Percentiles rank a stretch among this genome's conserved stretches.
Evolutionary conservation across 2,329 filamentous ascomycete genomes (phyloP).

Genomic region (Dactylellina haptotyla): DNA sequence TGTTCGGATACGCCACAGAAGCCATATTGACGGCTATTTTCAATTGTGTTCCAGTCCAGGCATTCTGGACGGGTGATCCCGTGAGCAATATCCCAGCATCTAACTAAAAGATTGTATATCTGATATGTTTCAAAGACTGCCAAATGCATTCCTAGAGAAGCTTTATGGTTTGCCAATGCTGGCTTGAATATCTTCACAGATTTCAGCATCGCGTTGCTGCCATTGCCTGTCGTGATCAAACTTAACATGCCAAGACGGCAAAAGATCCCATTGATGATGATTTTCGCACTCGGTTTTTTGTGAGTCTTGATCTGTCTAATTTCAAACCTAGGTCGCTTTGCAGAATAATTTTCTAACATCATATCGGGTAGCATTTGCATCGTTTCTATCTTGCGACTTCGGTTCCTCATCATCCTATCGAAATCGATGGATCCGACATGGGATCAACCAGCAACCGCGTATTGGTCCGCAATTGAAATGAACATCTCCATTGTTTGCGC

Average conservation of each 20-base stretch:
- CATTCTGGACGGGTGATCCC: constrained; percentile 57
- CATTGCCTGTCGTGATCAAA: constrained; percentile 64
- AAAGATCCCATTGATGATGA: constrained; percentile 63
- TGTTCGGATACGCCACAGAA: constrained; percentile 56
- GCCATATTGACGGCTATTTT: constrained; percentile 58
- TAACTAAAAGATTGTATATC: background rate
- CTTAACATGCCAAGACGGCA: constrained; percentile 63
- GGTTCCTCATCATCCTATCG: constrained; percentile 46
- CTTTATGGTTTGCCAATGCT: constrained; percentile 58
- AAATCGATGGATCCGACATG: constrained; percentile 46
- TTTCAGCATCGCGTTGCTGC: constrained; percentile 59
- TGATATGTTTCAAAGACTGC: constrained; percentile 40
- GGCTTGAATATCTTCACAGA: constrained; percentile 58
- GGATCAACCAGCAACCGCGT: constrained; percentile 57
- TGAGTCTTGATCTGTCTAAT: constrained; percentile 55
- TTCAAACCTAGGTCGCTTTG: background rate
- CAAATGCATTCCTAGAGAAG: constrained; percentile 58
- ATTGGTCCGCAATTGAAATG: constrained; percentile 62
- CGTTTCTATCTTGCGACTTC: constrained; percentile 42
- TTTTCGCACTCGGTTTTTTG: constrained; percentile 64
- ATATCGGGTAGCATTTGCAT: constrained; percentile 27
- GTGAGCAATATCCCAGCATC: constrained; percentile 1
- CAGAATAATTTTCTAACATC: background rate
- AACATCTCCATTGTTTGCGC: constrained; percentile 61
- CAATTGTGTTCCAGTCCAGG: constrained; percentile 57